Percentiles rank a stretch among this genome's conserved stretches.
phyloP scores from a whole-genome alignment of 177 flowering plant genomes.

The Vitis hybrid region DNA sequence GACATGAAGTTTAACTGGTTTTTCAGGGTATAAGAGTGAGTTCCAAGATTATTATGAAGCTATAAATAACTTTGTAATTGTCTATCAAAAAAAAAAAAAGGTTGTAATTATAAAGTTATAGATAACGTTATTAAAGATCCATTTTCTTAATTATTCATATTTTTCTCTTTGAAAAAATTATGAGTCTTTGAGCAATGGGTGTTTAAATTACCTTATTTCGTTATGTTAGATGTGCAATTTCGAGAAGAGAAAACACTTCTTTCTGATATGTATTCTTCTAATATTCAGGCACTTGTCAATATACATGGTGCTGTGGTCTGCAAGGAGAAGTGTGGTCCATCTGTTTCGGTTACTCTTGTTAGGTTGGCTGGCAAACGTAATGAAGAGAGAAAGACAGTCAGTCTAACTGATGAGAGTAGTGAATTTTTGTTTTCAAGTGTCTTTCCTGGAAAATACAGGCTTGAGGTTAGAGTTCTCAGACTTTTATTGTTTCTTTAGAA shows the following conservation, averaged over 20 bases:
- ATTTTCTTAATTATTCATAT: not conserved
- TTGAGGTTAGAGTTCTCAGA: conserved; percentile 55
- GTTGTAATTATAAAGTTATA: not conserved
- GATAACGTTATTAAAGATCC: too few relatives aligned
- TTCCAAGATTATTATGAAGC: not conserved
- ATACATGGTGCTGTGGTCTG: conserved; percentile 73
- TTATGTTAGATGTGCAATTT: not conserved
- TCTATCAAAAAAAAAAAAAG: too few relatives aligned
- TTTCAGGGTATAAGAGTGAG: not conserved
- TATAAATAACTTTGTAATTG: not conserved
- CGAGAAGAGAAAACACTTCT: not conserved
- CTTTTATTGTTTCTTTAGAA: not conserved
- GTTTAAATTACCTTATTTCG: not conserved
- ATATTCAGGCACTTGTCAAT: conserved; percentile 73
- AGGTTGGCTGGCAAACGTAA: conserved; percentile 36
- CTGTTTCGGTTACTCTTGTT: conserved; percentile 58
- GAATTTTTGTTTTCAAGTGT: conserved; percentile 68
- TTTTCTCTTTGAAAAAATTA: not conserved
- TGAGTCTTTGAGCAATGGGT: not conserved
- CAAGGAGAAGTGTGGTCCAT: conserved; percentile 79
- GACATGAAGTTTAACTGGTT: not conserved
- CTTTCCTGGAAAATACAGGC: conserved; percentile 83
- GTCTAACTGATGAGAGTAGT: conserved; percentile 54
- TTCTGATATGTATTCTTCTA: conserved; percentile 3
- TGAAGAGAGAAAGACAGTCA: conserved; percentile 46